Conservation (phyloP, 768 basidiomycete species). For the Calocybe gangraenosa region DNA sequence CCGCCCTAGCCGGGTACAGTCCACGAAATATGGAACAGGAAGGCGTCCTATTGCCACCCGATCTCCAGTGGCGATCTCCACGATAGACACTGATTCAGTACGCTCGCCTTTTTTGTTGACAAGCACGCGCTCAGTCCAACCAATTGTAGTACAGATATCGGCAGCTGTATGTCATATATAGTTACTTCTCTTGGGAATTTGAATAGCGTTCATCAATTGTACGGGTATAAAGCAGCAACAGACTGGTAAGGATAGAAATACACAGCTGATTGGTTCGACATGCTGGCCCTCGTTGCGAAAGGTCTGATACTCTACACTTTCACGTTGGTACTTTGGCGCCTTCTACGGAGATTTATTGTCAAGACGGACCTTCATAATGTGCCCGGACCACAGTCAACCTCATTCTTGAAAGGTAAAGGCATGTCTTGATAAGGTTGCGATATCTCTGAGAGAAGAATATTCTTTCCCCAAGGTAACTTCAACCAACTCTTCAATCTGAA, state of each 20-base stretch:
- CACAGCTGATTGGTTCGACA: background rate
- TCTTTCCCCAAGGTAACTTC: slow-evolving; percentile 12
- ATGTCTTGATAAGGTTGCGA: background rate
- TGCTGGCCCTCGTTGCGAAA: background rate
- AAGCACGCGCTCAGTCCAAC: too few species aligned
- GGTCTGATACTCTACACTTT: background rate
- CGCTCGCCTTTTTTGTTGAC: too few species aligned
- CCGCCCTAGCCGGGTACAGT: background rate
- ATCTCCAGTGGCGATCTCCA: too few species aligned
- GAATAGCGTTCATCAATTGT: too few species aligned
- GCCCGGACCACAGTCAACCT: slow-evolving; percentile 25
- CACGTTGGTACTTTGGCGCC: slow-evolving; percentile 13
- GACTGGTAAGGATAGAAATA: too few species aligned
- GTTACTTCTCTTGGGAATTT: too few species aligned
- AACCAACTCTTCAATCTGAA: slow-evolving; percentile 8
- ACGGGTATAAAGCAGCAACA: too few species aligned
- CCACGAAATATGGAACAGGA: background rate
- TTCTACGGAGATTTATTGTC: slow-evolving; percentile 10
- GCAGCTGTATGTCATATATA: too few species aligned
- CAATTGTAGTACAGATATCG: too few species aligned
- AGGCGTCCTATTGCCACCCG: too few species aligned
- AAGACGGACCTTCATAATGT: slow-evolving; percentile 25
- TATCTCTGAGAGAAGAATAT: too few species aligned
- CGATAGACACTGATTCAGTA: too few species aligned
- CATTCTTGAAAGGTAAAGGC: slow-evolving; percentile 24